phyloP scores from a whole-genome alignment of 805 yeast species.

The Kodamaea fukazawae region DNA sequence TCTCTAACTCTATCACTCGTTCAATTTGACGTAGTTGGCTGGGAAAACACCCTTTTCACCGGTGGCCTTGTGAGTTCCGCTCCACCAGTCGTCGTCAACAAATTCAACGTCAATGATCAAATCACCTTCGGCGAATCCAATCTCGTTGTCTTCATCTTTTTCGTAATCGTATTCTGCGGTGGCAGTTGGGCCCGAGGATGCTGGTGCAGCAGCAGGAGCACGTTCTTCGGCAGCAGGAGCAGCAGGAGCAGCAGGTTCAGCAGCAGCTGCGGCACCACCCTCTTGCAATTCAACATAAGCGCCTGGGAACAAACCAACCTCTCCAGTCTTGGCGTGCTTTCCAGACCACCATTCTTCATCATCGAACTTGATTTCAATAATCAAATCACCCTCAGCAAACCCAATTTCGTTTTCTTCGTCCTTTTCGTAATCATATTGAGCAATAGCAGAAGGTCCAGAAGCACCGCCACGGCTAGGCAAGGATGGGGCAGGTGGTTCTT shows the following conservation, averaged over 20 bases:
- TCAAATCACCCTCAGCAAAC: conserved; percentile 62
- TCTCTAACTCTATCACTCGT: conserved; percentile 10
- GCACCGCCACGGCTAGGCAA: conserved; percentile 13
- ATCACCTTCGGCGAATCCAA: conserved; percentile 82
- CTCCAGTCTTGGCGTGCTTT: conserved; percentile 41
- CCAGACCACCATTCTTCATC: conserved; percentile 75
- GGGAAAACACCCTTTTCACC: conserved; percentile 90
- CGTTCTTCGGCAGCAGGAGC: conserved; percentile 13
- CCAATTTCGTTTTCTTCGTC: conserved; percentile 76
- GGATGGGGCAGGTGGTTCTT: conserved; percentile 17
- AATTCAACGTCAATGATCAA: conserved; percentile 77
- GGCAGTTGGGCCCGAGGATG: conserved; percentile 40
- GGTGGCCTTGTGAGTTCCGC: conserved; percentile 62
- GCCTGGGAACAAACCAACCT: conserved; percentile 55
- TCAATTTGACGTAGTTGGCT: conserved; percentile 67
- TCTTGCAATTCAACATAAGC: conserved; percentile 45
- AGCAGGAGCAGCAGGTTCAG: conserved; percentile 14
- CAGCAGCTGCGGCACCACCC: conserved; percentile 10
- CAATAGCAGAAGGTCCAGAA: conserved; percentile 54
- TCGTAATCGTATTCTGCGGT: conserved; percentile 76
- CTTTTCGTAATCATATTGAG: conserved; percentile 74
- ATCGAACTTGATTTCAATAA: conserved; percentile 63
- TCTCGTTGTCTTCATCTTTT: conserved; percentile 90
- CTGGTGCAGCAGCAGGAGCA: conserved; percentile 15
- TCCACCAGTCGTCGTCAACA: conserved; percentile 97